phyloP scores from a whole-genome alignment of 176 grass and related monocot species.

The Rhipidocladum racemiflorum region DNA sequence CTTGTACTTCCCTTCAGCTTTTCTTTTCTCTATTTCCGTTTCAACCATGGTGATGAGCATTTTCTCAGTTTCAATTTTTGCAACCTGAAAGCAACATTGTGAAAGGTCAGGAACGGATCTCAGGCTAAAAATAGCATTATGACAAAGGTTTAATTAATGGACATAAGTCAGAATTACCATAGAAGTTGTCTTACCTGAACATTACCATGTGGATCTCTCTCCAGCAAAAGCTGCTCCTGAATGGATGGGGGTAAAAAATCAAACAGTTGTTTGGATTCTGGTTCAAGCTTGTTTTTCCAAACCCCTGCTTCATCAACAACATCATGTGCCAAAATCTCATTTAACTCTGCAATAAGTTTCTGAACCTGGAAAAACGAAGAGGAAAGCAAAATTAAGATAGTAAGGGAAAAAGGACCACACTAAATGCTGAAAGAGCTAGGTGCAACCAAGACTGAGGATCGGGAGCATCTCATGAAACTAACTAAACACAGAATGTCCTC shows the following conservation, averaged over 20 bases:
- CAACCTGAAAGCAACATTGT: conserved; percentile 47
- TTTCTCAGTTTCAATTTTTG: conserved; percentile 99
- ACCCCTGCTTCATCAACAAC: conserved; percentile 80
- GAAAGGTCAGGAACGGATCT: neutral
- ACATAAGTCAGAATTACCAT: neutral
- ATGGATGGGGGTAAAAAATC: conserved; percentile 83
- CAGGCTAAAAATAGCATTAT: neutral
- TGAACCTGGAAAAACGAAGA: conserved; percentile 54
- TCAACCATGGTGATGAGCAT: conserved; percentile 99
- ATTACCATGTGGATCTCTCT: conserved; percentile 99
- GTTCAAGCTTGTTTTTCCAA: conserved; percentile 85
- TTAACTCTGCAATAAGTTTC: conserved; percentile 88
- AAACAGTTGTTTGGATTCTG: conserved; percentile 61
- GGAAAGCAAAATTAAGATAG: neutral
- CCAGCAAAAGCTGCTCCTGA: conserved; percentile 84
- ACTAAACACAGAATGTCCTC: neutral
- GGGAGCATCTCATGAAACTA: neutral
- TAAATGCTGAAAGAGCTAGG: neutral
- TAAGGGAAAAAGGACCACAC: neutral
- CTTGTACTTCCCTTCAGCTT: conserved; percentile 60
- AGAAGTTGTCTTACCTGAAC: conserved; percentile 60
- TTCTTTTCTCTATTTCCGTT: conserved; percentile 92
- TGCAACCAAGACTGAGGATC: neutral
- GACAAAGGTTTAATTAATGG: neutral
- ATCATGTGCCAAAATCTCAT: conserved; percentile 90